Conservation (phyloP, 352 stramenopile genomes). For the Thalassiosira pacifica region DNA sequence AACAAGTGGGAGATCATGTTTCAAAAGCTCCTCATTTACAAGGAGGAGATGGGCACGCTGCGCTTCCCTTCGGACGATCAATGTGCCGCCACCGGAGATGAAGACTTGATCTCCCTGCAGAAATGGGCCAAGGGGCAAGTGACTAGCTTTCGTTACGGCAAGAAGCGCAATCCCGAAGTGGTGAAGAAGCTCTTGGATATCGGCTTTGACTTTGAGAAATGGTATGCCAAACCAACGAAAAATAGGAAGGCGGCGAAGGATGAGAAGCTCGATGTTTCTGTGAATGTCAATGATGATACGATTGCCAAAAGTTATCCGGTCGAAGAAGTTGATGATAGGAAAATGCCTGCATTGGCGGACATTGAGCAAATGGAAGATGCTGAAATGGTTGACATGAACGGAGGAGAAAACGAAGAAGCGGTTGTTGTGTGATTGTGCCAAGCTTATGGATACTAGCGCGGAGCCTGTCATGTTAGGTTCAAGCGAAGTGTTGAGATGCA, state of each 20-base stretch:
- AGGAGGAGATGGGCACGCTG: slow-evolving; percentile 56
- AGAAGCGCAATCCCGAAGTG: slow-evolving; percentile 31
- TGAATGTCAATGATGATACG: no score
- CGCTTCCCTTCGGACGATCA: slow-evolving; percentile 61
- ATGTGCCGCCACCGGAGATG: slow-evolving; percentile 41
- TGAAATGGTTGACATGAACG: no score
- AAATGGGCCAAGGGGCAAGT: slow-evolving; percentile 60
- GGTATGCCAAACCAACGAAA: slow-evolving; percentile 51
- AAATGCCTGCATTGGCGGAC: slow-evolving; percentile 5
- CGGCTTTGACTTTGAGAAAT: slow-evolving; percentile 64
- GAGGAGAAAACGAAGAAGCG: no score
- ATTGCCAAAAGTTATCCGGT: no score
- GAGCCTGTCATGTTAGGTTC: no score
- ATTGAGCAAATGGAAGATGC: not conserved
- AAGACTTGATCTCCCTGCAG: slow-evolving; percentile 52
- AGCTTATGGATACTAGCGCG: no score
- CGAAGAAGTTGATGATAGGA: slow-evolving; percentile 8
- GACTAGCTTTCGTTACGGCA: slow-evolving; percentile 40
- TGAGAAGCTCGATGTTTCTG: slow-evolving; percentile 15
- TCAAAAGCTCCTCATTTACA: slow-evolving; percentile 52
- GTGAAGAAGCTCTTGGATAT: slow-evolving; percentile 44
- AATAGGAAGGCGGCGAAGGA: slow-evolving; percentile 20
- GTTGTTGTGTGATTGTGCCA: no score
- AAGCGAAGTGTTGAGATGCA: no score
- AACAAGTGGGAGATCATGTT: slow-evolving; percentile 61